A percentile compares a stretch with the other conserved stretches of the same genome.
Conservation (phyloP, 2,329 filamentous ascomycete species). For the Hymenoscyphus infarciens region DNA sequence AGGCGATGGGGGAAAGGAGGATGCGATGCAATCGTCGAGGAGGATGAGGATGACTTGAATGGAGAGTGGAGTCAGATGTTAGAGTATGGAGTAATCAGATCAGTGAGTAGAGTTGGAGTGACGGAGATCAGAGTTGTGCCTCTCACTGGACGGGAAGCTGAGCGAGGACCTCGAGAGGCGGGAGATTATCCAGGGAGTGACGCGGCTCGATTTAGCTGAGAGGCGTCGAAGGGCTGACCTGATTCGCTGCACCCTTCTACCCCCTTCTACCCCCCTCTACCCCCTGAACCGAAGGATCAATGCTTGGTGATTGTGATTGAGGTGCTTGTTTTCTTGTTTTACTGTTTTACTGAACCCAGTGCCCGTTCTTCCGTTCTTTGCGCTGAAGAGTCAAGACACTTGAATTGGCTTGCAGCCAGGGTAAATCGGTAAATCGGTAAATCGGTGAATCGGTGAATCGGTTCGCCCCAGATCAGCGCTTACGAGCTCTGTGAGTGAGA, state of each 20-base stretch:
- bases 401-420: not conserved
- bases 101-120: not conserved
- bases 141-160: not conserved
- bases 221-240: not conserved
- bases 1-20: not conserved
- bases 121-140: not conserved
- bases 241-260: not conserved
- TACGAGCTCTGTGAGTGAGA: not conserved
- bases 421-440: no score
- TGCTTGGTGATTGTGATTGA: not conserved
- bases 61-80: not conserved
- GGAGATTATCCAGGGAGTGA: slow-evolving; percentile 2
- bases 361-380: not conserved
- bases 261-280: no score
- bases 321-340: not conserved
- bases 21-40: not conserved
- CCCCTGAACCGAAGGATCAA: not conserved
- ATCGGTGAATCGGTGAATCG: not conserved
- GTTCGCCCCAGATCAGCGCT: not conserved
- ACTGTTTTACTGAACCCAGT: not conserved
- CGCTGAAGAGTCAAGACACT: not conserved
- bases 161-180: no score
- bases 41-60: not conserved
- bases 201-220: not conserved
- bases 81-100: not conserved